Evolutionary conservation across 352 stramenopile genomes (phyloP).

Genomic region (Globisporangium barbulae): DNA sequence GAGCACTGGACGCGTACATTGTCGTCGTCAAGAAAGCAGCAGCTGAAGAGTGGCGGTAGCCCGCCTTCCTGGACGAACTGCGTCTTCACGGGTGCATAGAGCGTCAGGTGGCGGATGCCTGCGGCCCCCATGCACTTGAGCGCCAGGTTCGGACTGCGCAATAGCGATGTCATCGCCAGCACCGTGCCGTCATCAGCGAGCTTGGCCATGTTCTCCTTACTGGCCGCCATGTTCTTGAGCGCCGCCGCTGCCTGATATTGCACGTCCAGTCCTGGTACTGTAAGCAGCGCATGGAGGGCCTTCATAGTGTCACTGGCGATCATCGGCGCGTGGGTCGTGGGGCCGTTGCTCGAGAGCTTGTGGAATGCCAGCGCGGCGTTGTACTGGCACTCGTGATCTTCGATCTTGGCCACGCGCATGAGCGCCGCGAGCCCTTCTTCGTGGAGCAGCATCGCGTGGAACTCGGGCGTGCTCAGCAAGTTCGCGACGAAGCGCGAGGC

Average conservation of each 20-base stretch:
- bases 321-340: slow-evolving; percentile 61
- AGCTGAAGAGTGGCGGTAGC: slow-evolving; percentile 58
- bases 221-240: slow-evolving; percentile 90
- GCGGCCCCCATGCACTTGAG: slow-evolving; percentile 88
- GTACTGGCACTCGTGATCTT: slow-evolving; percentile 91
- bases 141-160: slow-evolving; percentile 68
- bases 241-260: slow-evolving; percentile 88
- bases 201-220: slow-evolving; percentile 88
- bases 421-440: slow-evolving; percentile 87
- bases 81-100: slow-evolving; percentile 69
- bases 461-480: slow-evolving; percentile 78
- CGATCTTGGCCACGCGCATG: slow-evolving; percentile 83
- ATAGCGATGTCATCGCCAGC: slow-evolving; percentile 76
- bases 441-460: slow-evolving; percentile 77
- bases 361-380: slow-evolving; percentile 87
- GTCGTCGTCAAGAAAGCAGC: slow-evolving; percentile 55
- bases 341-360: slow-evolving; percentile 80
- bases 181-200: slow-evolving; percentile 88
- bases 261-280: slow-evolving; percentile 66
- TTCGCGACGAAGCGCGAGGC: slow-evolving; percentile 89
- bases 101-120: slow-evolving; percentile 85
- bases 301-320: slow-evolving; percentile 54
- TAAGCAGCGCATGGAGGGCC: slow-evolving; percentile 72
- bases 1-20: slow-evolving; percentile 89
- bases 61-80: slow-evolving; percentile 69